These are phyloP conservation scores for Podila epicladia DNA, from an alignment of 192 early-diverging fungal genomes.

Conservation along the genomic window DNA sequence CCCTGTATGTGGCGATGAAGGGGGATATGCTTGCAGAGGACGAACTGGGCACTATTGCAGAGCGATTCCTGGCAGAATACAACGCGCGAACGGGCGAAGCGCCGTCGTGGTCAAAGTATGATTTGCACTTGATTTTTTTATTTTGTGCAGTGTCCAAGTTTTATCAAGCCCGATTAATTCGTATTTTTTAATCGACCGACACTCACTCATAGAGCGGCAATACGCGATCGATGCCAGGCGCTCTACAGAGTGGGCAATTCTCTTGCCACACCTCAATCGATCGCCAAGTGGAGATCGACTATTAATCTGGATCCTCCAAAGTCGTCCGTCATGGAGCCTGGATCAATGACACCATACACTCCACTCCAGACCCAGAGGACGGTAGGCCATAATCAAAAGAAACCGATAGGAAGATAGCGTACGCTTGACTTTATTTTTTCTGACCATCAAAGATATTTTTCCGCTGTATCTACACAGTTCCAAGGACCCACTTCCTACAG, in stretches of 20 bases:
- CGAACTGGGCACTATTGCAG: constrained; percentile 10
- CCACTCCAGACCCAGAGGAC: background rate
- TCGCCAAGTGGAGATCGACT: background rate
- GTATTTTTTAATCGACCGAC: too few relatives aligned
- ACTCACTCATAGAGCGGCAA: constrained; percentile 9
- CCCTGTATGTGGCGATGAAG: constrained; percentile 11
- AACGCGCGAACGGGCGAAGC: constrained; percentile 5
- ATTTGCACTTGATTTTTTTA: too few relatives aligned
- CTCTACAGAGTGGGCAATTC: constrained; percentile 14
- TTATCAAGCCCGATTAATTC: too few relatives aligned
- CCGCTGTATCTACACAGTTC: background rate
- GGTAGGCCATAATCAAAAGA: background rate
- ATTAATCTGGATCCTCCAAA: background rate
- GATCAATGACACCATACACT: background rate
- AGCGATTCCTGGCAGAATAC: constrained; percentile 23
- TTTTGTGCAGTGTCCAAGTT: too few relatives aligned
- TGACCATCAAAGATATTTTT: too few relatives aligned
- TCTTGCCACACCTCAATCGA: too few relatives aligned
- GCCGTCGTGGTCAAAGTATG: constrained; percentile 28
- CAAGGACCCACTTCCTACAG: background rate
- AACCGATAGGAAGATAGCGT: too few relatives aligned
- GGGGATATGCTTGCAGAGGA: constrained; percentile 16
- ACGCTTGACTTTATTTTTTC: too few relatives aligned
- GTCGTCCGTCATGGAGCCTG: background rate
- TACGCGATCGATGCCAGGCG: constrained; percentile 24